A percentile compares a stretch with the other conserved stretches of the same genome.
Conservation (phyloP, 2,329 filamentous ascomycete genomes). For the Pestalotiopsis sp. region DNA sequence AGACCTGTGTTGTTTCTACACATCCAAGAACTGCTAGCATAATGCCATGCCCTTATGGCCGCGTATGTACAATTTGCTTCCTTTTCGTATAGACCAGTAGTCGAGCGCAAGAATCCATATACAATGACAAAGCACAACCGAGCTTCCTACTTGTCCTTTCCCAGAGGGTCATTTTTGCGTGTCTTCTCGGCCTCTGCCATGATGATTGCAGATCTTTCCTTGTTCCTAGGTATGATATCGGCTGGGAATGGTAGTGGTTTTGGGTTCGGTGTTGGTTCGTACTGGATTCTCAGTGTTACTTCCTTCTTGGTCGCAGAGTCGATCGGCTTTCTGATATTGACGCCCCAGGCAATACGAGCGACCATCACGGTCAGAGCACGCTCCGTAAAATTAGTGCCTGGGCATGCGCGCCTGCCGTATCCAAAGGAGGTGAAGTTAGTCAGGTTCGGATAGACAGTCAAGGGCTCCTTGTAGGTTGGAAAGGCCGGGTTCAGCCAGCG, state of each 20-base stretch:
- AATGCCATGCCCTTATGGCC: too few relatives aligned
- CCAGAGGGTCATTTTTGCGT: background rate
- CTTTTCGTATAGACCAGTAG: too few relatives aligned
- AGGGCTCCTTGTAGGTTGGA: conserved; percentile 30
- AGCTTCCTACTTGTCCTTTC: background rate
- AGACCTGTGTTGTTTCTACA: too few relatives aligned
- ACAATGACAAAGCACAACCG: background rate
- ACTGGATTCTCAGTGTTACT: background rate
- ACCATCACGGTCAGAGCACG: conserved; percentile 28
- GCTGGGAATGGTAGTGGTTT: conserved; percentile 10
- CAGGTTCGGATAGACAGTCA: conserved; percentile 31
- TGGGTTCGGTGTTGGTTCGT: conserved; percentile 22
- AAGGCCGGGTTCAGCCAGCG: conserved; percentile 29
- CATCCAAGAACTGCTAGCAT: too few relatives aligned
- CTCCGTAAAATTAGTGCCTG: conserved; percentile 31
- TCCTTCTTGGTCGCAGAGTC: background rate
- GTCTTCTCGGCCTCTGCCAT: background rate
- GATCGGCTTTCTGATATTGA: conserved; percentile 1
- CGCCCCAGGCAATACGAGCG: conserved; percentile 30
- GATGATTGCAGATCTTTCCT: background rate
- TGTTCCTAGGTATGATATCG: background rate
- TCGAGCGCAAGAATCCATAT: too few relatives aligned
- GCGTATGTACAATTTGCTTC: too few relatives aligned
- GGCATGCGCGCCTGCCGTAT: conserved; percentile 46
- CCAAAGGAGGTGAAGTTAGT: conserved; percentile 42